These are phyloP conservation scores for Geosmithia morbida DNA, from an alignment of 2,329 filamentous ascomycete species.

Conservation along the genomic window DNA sequence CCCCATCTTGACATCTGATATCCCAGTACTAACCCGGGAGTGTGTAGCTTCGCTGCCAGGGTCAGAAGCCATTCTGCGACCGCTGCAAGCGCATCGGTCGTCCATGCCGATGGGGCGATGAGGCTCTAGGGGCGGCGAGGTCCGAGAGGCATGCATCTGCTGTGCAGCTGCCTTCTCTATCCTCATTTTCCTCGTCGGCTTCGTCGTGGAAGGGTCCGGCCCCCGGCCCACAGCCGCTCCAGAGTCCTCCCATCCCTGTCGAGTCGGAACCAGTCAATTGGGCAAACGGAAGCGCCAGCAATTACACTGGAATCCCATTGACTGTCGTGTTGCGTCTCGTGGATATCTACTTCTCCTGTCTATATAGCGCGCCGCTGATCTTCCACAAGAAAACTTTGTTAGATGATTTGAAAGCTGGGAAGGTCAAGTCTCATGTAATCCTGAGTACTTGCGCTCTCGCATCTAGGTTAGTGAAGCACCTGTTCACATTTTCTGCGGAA, in stretches of 20 bases:
- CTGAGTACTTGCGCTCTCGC: not conserved
- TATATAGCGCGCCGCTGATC: not conserved
- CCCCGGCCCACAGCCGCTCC: not conserved
- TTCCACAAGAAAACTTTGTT: not conserved
- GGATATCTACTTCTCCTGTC: not conserved
- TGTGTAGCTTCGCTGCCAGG: not conserved
- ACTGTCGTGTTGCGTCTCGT: not conserved
- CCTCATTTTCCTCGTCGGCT: not conserved
- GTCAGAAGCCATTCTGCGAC: not conserved
- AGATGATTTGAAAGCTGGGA: not conserved
- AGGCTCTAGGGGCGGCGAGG: not conserved
- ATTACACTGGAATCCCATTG: not conserved
- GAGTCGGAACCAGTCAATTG: not conserved
- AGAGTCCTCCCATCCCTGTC: not conserved
- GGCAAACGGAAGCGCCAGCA: not conserved
- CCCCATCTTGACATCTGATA: not conserved
- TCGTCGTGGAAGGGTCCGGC: not conserved
- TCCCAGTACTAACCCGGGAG: not conserved
- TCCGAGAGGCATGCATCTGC: not conserved
- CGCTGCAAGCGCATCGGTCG: not conserved
- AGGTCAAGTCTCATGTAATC: not conserved
- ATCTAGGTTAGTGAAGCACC: not conserved
- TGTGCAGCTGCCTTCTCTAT: not conserved
- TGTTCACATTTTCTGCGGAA: too few species aligned
- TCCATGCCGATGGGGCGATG: not conserved